Percentiles rank a stretch among this genome's conserved stretches.
phyloP scores from a whole-genome alignment of 2,329 filamentous ascomycete species.

The Magnaporthiopsis rhizophila region DNA sequence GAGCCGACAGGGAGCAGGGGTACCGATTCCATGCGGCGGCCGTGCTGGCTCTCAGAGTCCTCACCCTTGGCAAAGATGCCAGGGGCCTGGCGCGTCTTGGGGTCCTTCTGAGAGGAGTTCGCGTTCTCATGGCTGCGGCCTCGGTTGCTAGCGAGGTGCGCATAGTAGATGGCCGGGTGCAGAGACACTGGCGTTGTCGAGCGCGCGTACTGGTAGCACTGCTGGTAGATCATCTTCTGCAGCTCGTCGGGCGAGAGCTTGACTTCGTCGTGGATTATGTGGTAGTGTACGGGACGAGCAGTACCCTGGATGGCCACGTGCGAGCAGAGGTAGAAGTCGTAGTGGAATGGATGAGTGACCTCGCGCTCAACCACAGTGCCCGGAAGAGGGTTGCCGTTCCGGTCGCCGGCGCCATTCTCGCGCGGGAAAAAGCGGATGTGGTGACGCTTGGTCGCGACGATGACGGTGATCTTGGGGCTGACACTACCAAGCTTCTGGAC shows the following conservation, averaged over 20 bases:
- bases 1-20: constrained; percentile 23
- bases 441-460: constrained; percentile 88
- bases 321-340: constrained; percentile 67
- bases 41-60: constrained; percentile 18
- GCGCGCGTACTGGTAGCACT: constrained; percentile 87
- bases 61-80: constrained; percentile 29
- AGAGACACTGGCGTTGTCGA: constrained; percentile 89
- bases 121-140: constrained; percentile 64
- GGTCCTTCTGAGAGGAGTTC: constrained; percentile 35
- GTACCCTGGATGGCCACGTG: constrained; percentile 84
- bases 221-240: constrained; percentile 86
- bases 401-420: constrained; percentile 44
- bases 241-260: constrained; percentile 59
- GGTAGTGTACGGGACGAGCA: constrained; percentile 85
- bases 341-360: constrained; percentile 85
- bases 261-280: constrained; percentile 78
- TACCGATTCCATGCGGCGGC: constrained; percentile 12
- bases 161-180: constrained; percentile 89
- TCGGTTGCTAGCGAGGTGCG: constrained; percentile 78
- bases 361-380: constrained; percentile 84
- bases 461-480: constrained; percentile 66
- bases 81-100: constrained; percentile 29
- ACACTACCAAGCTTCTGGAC: constrained; percentile 34
- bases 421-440: constrained; percentile 88
- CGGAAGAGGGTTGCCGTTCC: constrained; percentile 73